These are phyloP conservation scores for Verticillium dahliae DNA, from an alignment of 2,329 filamentous ascomycete genomes.

Conservation along the genomic window DNA sequence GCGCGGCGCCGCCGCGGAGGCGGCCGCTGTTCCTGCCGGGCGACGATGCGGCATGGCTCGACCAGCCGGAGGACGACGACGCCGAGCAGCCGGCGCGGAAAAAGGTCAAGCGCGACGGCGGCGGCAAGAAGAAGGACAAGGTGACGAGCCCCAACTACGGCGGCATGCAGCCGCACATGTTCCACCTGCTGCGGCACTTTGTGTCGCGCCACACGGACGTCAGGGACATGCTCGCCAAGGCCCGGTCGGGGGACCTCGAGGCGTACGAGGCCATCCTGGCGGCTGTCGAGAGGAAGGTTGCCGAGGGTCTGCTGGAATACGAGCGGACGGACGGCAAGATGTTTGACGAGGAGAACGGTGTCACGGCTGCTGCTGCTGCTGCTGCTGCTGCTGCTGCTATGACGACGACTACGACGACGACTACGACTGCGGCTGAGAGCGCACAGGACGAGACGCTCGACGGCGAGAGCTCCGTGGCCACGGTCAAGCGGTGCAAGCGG, in stretches of 20 bases:
- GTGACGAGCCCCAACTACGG: constrained; percentile 66
- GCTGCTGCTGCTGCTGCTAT: too few relatives aligned
- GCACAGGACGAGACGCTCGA: constrained; percentile 28
- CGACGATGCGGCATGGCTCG: constrained; percentile 41
- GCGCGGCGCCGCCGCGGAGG: constrained; percentile 56
- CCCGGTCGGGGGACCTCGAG: constrained; percentile 62
- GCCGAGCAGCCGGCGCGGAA: constrained; percentile 37
- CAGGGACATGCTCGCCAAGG: constrained; percentile 72
- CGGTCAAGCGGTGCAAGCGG: constrained; percentile 66
- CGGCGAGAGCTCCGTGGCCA: constrained; percentile 55
- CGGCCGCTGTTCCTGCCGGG: constrained; percentile 68
- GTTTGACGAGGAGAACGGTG: constrained; percentile 23
- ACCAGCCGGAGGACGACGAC: constrained; percentile 19
- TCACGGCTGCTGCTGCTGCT: constrained; percentile 7
- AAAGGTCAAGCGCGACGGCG: constrained; percentile 20
- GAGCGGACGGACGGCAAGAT: constrained; percentile 43
- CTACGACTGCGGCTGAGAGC: constrained; percentile 9
- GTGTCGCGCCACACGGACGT: constrained; percentile 76
- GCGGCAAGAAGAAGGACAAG: constrained; percentile 27
- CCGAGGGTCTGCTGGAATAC: constrained; percentile 65
- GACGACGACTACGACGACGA: too few relatives aligned
- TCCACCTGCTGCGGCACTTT: constrained; percentile 81
- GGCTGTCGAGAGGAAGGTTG: constrained; percentile 70
- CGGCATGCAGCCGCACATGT: constrained; percentile 85
- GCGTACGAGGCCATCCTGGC: constrained; percentile 70